These are phyloP conservation scores for Apiospora pterosperma DNA, from an alignment of 2,329 filamentous ascomycete species.

Conservation along the genomic window DNA sequence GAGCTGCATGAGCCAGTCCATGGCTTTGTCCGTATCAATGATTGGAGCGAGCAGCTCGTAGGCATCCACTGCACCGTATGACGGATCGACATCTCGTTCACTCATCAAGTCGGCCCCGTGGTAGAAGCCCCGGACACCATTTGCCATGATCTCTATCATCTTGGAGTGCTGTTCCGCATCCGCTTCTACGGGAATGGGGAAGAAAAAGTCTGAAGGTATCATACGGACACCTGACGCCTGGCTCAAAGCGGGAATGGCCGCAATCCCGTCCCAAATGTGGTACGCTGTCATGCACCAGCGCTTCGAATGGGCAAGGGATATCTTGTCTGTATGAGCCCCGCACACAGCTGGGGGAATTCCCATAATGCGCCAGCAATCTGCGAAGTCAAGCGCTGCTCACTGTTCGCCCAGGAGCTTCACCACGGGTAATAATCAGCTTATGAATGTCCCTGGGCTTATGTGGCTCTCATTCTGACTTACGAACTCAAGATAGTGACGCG, in stretches of 20 bases:
- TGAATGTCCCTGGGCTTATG: neutral
- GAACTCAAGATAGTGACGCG: constrained; percentile 38
- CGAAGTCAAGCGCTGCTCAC: constrained; percentile 36
- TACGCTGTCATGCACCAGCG: constrained; percentile 39
- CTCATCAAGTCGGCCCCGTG: constrained; percentile 30
- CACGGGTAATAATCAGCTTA: neutral
- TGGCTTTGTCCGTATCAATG: constrained; percentile 42
- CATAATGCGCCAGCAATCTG: constrained; percentile 45
- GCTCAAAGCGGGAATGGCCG: constrained; percentile 27
- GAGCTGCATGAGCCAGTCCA: constrained; percentile 37
- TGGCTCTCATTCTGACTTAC: constrained; percentile 2
- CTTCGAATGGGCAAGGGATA: constrained; percentile 36
- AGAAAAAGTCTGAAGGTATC: constrained; percentile 37
- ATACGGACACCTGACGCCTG: constrained; percentile 33
- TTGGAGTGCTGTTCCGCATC: constrained; percentile 30
- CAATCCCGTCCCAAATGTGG: constrained; percentile 37
- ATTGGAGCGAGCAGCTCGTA: constrained; percentile 41
- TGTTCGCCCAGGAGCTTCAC: constrained; percentile 36
- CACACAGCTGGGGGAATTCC: constrained; percentile 44
- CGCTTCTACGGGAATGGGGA: constrained; percentile 29
- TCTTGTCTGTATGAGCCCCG: constrained; percentile 37
- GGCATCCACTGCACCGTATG: constrained; percentile 36
- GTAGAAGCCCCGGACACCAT: constrained; percentile 32
- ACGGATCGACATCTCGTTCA: constrained; percentile 28
- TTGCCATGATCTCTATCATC: constrained; percentile 36